Evolutionary conservation across 306 rosid genomes (phyloP).

Genomic region (Dalbergia cultrata): DNA sequence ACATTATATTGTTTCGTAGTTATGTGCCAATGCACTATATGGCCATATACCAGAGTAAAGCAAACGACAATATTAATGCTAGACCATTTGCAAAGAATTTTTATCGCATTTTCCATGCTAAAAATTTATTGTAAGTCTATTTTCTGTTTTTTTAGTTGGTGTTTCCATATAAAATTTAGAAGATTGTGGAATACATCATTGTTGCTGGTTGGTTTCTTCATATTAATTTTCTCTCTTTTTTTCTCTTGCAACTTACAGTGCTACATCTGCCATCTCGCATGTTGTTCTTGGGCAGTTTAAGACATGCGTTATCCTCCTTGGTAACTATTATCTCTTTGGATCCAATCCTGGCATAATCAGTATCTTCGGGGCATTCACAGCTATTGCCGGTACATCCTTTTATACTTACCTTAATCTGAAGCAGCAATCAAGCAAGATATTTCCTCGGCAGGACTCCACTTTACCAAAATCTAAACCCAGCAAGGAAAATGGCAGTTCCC

Average conservation of each 20-base stretch:
- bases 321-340: conserved; percentile 76
- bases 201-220: conserved; percentile 26
- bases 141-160: background rate
- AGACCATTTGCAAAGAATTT: background rate
- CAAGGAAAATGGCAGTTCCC: conserved; percentile 68
- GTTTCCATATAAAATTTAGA: background rate
- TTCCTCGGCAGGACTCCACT: conserved; percentile 59
- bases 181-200: conserved; percentile 3
- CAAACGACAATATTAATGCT: background rate
- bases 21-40: background rate
- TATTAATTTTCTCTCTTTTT: background rate
- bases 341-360: conserved; percentile 85
- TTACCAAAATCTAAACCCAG: conserved; percentile 69
- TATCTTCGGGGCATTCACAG: conserved; percentile 78
- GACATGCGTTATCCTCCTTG: conserved; percentile 83
- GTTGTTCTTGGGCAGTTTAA: conserved; percentile 94
- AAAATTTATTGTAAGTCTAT: background rate
- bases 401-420: conserved; percentile 82
- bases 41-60: background rate
- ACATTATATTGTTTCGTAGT: background rate
- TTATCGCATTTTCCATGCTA: background rate
- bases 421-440: conserved; percentile 62
- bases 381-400: conserved; percentile 77
- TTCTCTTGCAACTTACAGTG: conserved; percentile 58
- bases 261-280: conserved; percentile 84